These are phyloP conservation scores for Chalaropsis ovoidea DNA, from an alignment of 2,329 filamentous ascomycete genomes.

Conservation along the genomic window DNA sequence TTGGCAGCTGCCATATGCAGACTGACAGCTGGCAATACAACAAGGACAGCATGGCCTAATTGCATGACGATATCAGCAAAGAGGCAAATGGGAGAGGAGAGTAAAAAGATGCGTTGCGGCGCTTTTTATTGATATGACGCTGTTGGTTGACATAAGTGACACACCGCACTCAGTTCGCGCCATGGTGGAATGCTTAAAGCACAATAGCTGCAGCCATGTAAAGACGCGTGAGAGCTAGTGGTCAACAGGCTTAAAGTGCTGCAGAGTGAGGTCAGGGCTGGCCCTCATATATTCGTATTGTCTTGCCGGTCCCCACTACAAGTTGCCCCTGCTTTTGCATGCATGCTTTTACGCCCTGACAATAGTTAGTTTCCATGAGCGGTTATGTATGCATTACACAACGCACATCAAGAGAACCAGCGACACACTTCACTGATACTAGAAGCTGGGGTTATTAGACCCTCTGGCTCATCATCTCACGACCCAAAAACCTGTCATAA, in stretches of 20 bases:
- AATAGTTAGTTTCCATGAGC: background rate
- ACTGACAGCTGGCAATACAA: background rate
- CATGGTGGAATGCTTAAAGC: constrained; percentile 8
- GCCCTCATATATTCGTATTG: background rate
- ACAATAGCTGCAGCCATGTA: constrained; percentile 5
- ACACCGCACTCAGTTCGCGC: background rate
- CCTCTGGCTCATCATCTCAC: background rate
- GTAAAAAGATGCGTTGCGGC: too few relatives aligned
- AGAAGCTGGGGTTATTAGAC: background rate
- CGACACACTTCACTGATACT: background rate
- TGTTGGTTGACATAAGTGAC: too few relatives aligned
- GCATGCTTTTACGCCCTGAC: constrained; percentile 1
- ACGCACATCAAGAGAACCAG: background rate
- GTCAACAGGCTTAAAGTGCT: background rate
- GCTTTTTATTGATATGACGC: too few relatives aligned
- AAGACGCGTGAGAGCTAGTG: background rate
- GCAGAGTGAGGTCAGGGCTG: background rate
- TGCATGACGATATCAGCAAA: background rate
- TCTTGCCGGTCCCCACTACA: background rate
- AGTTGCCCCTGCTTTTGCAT: constrained; percentile 7
- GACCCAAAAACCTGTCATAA: background rate
- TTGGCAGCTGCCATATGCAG: background rate
- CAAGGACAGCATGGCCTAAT: background rate
- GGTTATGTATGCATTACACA: background rate
- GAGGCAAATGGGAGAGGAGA: too few relatives aligned